These are phyloP conservation scores for Lotus japonicus DNA, from an alignment of 306 rosid species.

Conservation along the genomic window DNA sequence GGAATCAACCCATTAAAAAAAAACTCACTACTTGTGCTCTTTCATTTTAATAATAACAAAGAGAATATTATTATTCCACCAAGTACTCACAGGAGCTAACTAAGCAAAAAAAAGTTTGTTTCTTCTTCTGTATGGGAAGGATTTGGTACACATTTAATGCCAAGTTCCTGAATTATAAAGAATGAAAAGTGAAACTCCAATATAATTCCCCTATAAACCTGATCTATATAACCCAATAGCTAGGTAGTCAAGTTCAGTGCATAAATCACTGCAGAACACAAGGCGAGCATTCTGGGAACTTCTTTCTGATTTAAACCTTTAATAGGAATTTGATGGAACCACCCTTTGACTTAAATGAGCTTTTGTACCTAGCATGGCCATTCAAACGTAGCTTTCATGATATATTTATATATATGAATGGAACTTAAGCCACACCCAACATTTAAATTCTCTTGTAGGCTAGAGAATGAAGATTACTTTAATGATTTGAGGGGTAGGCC, in stretches of 20 bases:
- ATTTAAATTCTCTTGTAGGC: conserved; percentile 29
- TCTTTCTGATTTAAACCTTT: conserved; percentile 20
- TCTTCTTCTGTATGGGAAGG: conserved; percentile 30
- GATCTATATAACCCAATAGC: conserved; percentile 33
- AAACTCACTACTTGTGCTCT: conserved; percentile 22
- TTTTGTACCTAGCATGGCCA: conserved; percentile 28
- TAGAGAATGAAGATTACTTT: conserved; percentile 23
- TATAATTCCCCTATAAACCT: conserved; percentile 28
- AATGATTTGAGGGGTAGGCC: conserved; percentile 29
- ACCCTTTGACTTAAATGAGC: conserved; percentile 27
- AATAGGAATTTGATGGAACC: conserved; percentile 32
- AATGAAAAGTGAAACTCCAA: conserved; percentile 20
- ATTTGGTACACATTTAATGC: conserved; percentile 19
- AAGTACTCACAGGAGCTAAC: conserved; percentile 40
- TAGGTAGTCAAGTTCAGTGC: conserved; percentile 25
- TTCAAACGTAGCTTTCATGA: conserved; percentile 22
- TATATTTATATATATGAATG: not conserved
- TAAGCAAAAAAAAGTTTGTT: conserved; percentile 32
- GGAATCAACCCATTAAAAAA: conserved; percentile 64
- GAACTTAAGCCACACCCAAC: conserved; percentile 28
- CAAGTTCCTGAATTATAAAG: conserved; percentile 13
- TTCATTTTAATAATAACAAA: conserved; percentile 23
- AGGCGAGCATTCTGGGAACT: conserved; percentile 28
- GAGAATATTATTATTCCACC: conserved; percentile 49
- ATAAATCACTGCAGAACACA: conserved; percentile 33